Evolutionary conservation across 2,329 filamentous ascomycete species (phyloP).

Genomic region (Juglanconis sp.): DNA sequence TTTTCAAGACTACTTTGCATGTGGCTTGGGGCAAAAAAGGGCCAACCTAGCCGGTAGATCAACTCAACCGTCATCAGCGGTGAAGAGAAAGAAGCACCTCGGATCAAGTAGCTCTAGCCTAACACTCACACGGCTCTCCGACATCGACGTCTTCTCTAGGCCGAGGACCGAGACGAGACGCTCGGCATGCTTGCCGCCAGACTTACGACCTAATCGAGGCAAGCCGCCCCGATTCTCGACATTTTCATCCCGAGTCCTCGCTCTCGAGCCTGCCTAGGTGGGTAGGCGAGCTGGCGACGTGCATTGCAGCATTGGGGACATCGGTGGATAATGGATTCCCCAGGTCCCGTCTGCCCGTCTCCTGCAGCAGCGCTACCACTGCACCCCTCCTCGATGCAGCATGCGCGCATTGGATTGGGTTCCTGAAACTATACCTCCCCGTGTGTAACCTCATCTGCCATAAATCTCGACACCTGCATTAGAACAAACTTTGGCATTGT

Average conservation of each 20-base stretch:
- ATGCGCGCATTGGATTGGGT: slow-evolving; percentile 13
- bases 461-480: slow-evolving; percentile 14
- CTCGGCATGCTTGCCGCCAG: no score
- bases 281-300: background rate
- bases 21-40: slow-evolving; percentile 1
- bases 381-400: slow-evolving; percentile 16
- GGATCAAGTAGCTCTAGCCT: background rate
- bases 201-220: no score
- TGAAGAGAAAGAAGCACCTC: slow-evolving; percentile 3
- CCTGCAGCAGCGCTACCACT: slow-evolving; percentile 18
- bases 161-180: no score
- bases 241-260: background rate
- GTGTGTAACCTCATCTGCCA: slow-evolving; percentile 17
- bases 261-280: background rate
- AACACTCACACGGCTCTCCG: background rate
- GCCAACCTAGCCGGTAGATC: slow-evolving; percentile 8
- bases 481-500: slow-evolving; percentile 1
- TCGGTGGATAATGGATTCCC: slow-evolving; percentile 5
- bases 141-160: background rate
- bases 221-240: background rate
- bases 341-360: slow-evolving; percentile 7
- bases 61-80: slow-evolving; percentile 16
- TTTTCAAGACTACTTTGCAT: background rate
- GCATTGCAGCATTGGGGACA: background rate
- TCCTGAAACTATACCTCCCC: slow-evolving; percentile 9